These are phyloP conservation scores for Camelina hispida DNA, from an alignment of 345 rosid genomes.

Conservation along the genomic window DNA sequence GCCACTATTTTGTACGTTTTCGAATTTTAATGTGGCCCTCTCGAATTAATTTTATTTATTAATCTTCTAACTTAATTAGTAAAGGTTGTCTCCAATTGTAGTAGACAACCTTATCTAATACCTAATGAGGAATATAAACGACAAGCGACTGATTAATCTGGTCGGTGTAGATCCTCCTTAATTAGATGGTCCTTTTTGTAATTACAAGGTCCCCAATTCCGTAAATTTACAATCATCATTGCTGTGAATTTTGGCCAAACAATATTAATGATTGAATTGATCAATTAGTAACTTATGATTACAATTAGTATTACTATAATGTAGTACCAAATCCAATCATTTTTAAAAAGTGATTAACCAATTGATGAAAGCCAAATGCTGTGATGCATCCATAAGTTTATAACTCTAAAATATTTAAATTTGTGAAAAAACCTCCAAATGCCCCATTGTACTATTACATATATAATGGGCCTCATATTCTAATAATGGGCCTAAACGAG, in stretches of 20 bases:
- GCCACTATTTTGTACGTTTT: constrained; percentile 25
- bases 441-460: too few species aligned
- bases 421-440: too few species aligned
- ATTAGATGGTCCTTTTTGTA: not conserved
- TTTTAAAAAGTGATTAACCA: not conserved
- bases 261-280: too few species aligned
- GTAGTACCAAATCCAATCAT: not conserved
- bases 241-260: not conserved
- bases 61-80: not conserved
- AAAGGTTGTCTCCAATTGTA: not conserved
- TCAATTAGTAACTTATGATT: too few species aligned
- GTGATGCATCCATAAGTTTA: too few species aligned
- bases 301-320: too few species aligned
- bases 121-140: constrained; percentile 23
- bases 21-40: not conserved
- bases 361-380: too few species aligned
- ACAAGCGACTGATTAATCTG: not conserved
- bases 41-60: not conserved
- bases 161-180: not conserved
- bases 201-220: not conserved
- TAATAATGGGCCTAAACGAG: not conserved
- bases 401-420: too few species aligned
- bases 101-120: constrained; percentile 3
- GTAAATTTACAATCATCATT: not conserved
- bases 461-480: not conserved